Percentiles rank a stretch among this genome's conserved stretches.
Conservation (phyloP, 1,284 basidiomycete genomes). For the Phellopilus nigrolimitatus region DNA sequence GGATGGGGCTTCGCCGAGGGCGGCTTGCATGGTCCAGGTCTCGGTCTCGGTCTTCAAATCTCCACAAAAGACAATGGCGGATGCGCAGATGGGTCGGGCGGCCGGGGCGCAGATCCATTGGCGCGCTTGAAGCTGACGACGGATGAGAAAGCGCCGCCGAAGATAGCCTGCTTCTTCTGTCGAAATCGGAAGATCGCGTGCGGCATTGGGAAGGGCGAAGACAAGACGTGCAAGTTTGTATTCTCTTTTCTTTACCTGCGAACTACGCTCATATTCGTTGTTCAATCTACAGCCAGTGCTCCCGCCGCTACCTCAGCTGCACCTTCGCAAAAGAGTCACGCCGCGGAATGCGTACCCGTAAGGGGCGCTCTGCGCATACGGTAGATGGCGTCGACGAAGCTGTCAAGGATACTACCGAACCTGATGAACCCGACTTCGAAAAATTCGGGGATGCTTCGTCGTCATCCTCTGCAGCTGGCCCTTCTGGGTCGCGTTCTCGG, state of each 20-base stretch:
- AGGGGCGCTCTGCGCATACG: constrained; percentile 7
- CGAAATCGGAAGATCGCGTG: constrained; percentile 20
- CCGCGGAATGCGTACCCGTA: constrained; percentile 15
- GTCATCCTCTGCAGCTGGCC: neutral
- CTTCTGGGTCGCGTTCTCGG: neutral
- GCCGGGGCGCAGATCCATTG: neutral
- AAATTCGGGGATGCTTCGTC: neutral
- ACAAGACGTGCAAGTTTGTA: constrained; percentile 18
- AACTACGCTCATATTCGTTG: too few species aligned
- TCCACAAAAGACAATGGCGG: too few species aligned
- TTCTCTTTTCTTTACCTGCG: neutral
- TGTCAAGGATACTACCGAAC: constrained; percentile 4
- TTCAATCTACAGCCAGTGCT: constrained; percentile 19
- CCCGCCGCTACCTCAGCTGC: constrained; percentile 14
- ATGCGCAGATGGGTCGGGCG: neutral
- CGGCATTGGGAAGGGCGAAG: constrained; percentile 12
- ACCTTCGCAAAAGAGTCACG: constrained; percentile 16
- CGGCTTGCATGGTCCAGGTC: constrained; percentile 9
- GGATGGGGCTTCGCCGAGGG: constrained; percentile 18
- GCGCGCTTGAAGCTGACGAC: constrained; percentile 10
- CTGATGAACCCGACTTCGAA: neutral
- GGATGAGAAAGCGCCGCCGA: constrained; percentile 17
- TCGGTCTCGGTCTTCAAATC: neutral
- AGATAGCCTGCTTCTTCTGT: constrained; percentile 18
- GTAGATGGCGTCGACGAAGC: constrained; percentile 13